Evolutionary conservation across 2,329 filamentous ascomycete genomes (phyloP).

Genomic region (Fusarium euwallaceae): DNA sequence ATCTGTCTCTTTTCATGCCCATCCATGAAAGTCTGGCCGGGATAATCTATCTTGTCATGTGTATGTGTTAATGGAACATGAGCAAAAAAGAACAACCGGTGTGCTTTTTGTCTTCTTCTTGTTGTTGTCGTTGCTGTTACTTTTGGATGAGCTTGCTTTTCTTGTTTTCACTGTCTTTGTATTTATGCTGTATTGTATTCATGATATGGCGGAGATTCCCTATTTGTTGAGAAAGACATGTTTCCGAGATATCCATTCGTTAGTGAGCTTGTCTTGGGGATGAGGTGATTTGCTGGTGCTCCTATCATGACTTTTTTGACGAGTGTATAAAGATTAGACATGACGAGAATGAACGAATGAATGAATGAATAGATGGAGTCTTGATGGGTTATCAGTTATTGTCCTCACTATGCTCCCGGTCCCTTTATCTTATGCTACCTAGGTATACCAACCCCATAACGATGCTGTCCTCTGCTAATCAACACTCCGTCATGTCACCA

Average conservation of each 20-base stretch:
- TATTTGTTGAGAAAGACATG: constrained; percentile 35
- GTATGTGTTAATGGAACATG: constrained; percentile 50
- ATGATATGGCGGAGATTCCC: constrained; percentile 44
- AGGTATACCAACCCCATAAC: constrained; percentile 15
- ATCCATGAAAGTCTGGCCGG: constrained; percentile 11
- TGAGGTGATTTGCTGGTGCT: background rate
- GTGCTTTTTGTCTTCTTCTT: constrained; percentile 39
- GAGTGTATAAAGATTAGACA: background rate
- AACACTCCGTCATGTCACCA: background rate
- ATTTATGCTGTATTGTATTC: constrained; percentile 43
- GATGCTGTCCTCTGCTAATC: constrained; percentile 1
- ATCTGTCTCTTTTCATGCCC: background rate
- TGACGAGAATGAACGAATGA: constrained; percentile 3
- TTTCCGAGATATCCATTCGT: constrained; percentile 21
- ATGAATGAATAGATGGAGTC: background rate
- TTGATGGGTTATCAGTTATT: constrained; percentile 6
- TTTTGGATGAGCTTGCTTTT: constrained; percentile 19
- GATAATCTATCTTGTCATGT: constrained; percentile 40
- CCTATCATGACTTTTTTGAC: background rate
- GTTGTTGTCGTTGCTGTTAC: constrained; percentile 23
- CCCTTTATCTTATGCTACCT: constrained; percentile 16
- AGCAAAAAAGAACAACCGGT: constrained; percentile 44
- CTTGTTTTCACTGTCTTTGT: constrained; percentile 36
- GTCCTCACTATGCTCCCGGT: constrained; percentile 19
- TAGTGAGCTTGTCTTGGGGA: background rate